A percentile compares a stretch with the other conserved stretches of the same genome.
phyloP scores from a whole-genome alignment of 768 basidiomycete species.

The Pleurotus tuber-regium region DNA sequence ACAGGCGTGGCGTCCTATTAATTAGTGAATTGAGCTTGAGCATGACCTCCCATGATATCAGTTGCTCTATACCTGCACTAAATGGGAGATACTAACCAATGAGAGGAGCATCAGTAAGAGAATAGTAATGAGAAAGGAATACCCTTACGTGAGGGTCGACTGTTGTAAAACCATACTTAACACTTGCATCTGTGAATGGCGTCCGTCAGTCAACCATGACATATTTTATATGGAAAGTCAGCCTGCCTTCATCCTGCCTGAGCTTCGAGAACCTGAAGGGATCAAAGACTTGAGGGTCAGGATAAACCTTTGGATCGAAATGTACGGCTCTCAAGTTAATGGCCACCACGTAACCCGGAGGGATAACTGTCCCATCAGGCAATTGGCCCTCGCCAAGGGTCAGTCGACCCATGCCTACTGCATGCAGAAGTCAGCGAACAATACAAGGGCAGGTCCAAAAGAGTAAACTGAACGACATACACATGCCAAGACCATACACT shows the following conservation, averaged over 20 bases:
- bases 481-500: background rate
- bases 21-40: background rate
- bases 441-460: too few relatives aligned
- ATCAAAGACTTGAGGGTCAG: slow-evolving; percentile 10
- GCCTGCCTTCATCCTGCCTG: slow-evolving; percentile 1
- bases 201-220: background rate
- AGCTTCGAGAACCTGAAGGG: slow-evolving; percentile 13
- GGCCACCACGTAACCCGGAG: background rate
- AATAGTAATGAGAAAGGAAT: background rate
- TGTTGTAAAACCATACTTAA: slow-evolving; percentile 9
- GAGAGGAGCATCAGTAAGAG: background rate
- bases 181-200: background rate
- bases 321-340: background rate
- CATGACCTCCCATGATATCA: too few relatives aligned
- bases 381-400: background rate
- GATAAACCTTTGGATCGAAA: slow-evolving; percentile 6
- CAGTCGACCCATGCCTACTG: slow-evolving; percentile 5
- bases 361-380: slow-evolving; percentile 10
- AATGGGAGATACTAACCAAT: slow-evolving; percentile 7
- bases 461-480: background rate
- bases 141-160: slow-evolving; percentile 10
- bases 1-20: background rate
- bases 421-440: background rate
- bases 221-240: background rate
- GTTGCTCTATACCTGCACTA: slow-evolving; percentile 8